Percentiles rank a stretch among this genome's conserved stretches.
Evolutionary conservation across 2,329 filamentous ascomycete genomes (phyloP).

Genomic region (Curvularia lunata): DNA sequence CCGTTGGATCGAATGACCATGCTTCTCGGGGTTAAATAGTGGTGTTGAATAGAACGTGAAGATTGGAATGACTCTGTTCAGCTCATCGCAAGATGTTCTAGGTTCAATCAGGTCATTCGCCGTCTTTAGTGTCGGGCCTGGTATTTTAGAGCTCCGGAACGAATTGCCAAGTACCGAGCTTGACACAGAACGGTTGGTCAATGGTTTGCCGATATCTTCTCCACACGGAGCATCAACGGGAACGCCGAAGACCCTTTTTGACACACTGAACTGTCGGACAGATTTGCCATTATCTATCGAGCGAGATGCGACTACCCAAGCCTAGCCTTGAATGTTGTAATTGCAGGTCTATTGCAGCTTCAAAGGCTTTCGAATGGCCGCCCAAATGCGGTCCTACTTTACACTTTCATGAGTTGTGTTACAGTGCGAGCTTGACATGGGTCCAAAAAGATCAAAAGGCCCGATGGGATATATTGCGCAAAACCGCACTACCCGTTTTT

Average conservation of each 20-base stretch:
- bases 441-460: background rate
- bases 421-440: background rate
- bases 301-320: background rate
- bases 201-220: background rate
- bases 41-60: background rate
- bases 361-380: background rate
- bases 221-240: background rate
- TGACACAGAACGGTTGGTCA: background rate
- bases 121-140: background rate
- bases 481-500: slow-evolving; percentile 6
- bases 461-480: slow-evolving; percentile 8
- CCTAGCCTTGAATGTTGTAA: background rate
- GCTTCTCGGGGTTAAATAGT: background rate
- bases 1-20: background rate
- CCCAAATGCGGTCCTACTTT: too few relatives aligned
- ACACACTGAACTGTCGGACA: background rate
- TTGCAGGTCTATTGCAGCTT: background rate
- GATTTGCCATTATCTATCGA: background rate
- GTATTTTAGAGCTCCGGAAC: background rate
- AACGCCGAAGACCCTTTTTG: background rate
- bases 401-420: background rate
- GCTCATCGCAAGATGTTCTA: background rate
- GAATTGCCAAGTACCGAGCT: background rate
- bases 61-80: background rate
- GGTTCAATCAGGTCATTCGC: background rate